phyloP scores from a whole-genome alignment of 805 yeast species.

The Candida ascalaphidarum region DNA sequence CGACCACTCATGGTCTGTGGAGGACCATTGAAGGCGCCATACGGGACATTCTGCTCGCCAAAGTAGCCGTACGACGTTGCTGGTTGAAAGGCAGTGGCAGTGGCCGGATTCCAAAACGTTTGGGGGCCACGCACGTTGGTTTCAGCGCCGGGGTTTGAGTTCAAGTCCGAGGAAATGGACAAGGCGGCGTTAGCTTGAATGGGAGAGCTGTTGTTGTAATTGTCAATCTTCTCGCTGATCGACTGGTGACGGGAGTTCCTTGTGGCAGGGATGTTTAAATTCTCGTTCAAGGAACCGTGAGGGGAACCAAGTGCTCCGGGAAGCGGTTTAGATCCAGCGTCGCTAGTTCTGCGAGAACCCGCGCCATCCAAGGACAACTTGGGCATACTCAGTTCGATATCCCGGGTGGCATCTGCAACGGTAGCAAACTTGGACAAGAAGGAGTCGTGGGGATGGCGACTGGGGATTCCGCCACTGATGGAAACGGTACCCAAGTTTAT shows the following conservation, averaged over 20 bases:
- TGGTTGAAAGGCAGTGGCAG: slow-evolving; percentile 55
- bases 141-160: slow-evolving; percentile 5
- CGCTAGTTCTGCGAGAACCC: slow-evolving; percentile 42
- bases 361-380: slow-evolving; percentile 21
- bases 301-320: slow-evolving; percentile 15
- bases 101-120: slow-evolving; percentile 60
- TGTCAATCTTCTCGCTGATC: slow-evolving; percentile 56
- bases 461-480: slow-evolving; percentile 47
- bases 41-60: slow-evolving; percentile 11
- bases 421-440: slow-evolving; percentile 57
- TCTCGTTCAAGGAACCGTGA: slow-evolving; percentile 34
- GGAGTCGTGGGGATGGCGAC: slow-evolving; percentile 37
- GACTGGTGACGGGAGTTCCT: slow-evolving; percentile 40
- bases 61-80: slow-evolving; percentile 16
- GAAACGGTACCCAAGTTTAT: slow-evolving; percentile 51
- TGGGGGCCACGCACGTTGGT: slow-evolving; percentile 7
- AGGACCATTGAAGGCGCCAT: slow-evolving; percentile 1
- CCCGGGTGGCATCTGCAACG: slow-evolving; percentile 64
- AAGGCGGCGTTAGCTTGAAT: slow-evolving; percentile 34
- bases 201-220: slow-evolving; percentile 36
- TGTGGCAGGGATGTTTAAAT: slow-evolving; percentile 27
- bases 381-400: slow-evolving; percentile 46
- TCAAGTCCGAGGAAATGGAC: slow-evolving; percentile 20
- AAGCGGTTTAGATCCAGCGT: slow-evolving; percentile 15
- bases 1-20: slow-evolving; percentile 9